Base-by-base conservation (phyloP, 352 stramenopile genomes). In the Pythium pectinolyticum region DNA sequence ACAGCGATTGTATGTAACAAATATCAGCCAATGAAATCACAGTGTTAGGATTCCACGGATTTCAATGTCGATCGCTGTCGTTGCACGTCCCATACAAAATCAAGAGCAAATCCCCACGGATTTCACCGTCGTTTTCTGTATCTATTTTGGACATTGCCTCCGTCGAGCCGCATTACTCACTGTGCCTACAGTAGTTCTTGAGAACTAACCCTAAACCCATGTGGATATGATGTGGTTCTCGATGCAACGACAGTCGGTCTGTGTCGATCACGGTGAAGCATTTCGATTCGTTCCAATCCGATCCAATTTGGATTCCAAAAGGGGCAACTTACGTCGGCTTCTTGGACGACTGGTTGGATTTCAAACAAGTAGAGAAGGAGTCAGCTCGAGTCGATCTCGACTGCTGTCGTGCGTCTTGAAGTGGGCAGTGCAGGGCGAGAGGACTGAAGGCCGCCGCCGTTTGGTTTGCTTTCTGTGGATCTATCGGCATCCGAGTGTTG, bases 221-320 rank as follows among this genome's bases (percentile, higher is more conserved):
- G n/a, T n/a, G 12, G 20, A n/a, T 9, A 15, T 50, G 43, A 50
- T 50, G 43, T 20, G 43, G 43, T 50, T 50, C 43, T 32, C 43
- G 43, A 50, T 1, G 22, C 12, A 25, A 50, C 43, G 12, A 50
- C 43, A 24, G 32, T 20, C 43, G n/a, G n/a, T 50, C 43, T 50
- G 43, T 50, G 43, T 50, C 43, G 43, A 50, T 50, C 43, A 50
- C 24, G 1, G 43, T 50, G 43, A 25, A 50, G 43, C 43, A 32
- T 50, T 50, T 32, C 43, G 43, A 22, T 11, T 31, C n/a, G n/a
- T 50, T 32, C 43, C 43, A 50, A 8, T n/a, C n/a, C n/a, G n/a
- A n/a, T n/a, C n/a, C 43, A 50, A 20, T 12, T 50, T 32, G 22
- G 5, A 22, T 15, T 9, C 3, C 43, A 49, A 22, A 31, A 30